Evolutionary conservation across 1,139 yeast genomes (phyloP), one percentile per base, ranked within the genome.

Genomic region (Suhomyces coccinellae): DNA sequence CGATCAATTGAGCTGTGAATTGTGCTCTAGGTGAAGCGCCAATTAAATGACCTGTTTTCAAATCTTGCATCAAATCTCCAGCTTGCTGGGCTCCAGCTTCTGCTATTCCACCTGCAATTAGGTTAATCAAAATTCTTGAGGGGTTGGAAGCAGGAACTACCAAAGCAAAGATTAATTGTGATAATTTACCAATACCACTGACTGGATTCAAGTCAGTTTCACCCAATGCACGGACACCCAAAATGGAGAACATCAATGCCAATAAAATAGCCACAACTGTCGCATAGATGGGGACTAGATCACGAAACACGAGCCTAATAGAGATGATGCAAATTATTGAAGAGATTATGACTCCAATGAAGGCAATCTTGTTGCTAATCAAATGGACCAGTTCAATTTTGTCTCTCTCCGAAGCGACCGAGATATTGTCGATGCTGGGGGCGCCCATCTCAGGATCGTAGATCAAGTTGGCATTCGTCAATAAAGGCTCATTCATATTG

Each of bases 61-160:
- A 73, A 65, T 93, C 99, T 71, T 93, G 98, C 96, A 91, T 88
- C 59, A 93, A 73, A 66, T 93, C 99, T 13, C 99, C 99, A 1
- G 98, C 97, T 65, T 93, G 99, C 65, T 93, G 98, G 2, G 99
- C 97, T 7, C 99, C 98, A 1, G 99, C 98, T 66, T 93, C 99
- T 1, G 98, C 95, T 29, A 93, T 84, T 7, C 97, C 98, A 13
- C 99, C 99, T 3, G 98, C 97, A 3, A 93, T 85, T 44, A 93
- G 71, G 61, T 93, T 93, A 41, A 90, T 83, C 33, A 93, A 69
- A 4, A 93, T 87, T 13, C 88, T 81, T 2, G 95, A 90, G 1
- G 96, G 95, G 50, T 85, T 87, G 39, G 73, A 66, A 13, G 73
- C 73, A 1, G 97, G 96, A n/a, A 90, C 75, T 5, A 91, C 75